Base-by-base conservation (phyloP, 2,329 filamentous ascomycete genomes). In the Paraconiothyrium sp. region DNA sequence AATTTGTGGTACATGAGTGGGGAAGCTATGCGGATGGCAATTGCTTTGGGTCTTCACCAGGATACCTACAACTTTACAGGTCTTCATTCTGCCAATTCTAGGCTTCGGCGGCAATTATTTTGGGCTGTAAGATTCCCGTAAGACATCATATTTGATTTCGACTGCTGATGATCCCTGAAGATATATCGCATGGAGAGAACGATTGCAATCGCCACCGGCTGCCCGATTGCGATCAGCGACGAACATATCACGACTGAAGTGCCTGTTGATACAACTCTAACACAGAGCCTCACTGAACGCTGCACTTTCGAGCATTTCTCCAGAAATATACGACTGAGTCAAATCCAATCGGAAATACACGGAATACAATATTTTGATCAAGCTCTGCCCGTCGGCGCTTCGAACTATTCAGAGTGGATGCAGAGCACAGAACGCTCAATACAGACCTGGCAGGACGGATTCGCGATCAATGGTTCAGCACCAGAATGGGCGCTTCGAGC, bases 1-100 rank as follows among this genome's bases (percentile, higher is more conserved):
- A 52, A 52, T 39, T 22, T 35, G 49, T 52, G 49, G 49, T 52
- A 52, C 32, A 35, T 52, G 49, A 52, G 49, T 20, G 49, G 49
- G 27, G 49, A 52, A 22, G 34, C n/a, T 11, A 52, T 52, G 49
- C 49, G 49, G 37, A 52, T 52, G 49, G 49, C 49, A 20, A 52
- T 52, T 16, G 49, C 49, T 5, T 27, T 52, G 14, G 49, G 49
- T 37, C 34, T 52, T 4, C 49, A 52, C 32, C 22, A 35, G 34
- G 34, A 39, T 27, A 22, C 6, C 11, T n/a, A 27, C 9, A 34
- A 20, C 49, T 9, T 37, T 3, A n/a, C 35, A 14, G 4, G 1
- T 35, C 13, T n/a, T 20, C 27, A 37, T 14, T 4, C 32, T 34
- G 1, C 20, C 20, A 20, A 20, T 20, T 20, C 20, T 20, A 52